Evolutionary conservation across 495 filamentous ascomycete species (phyloP), one percentile per base, ranked within the genome.

Genomic region (Chaetomium cochliodes): DNA sequence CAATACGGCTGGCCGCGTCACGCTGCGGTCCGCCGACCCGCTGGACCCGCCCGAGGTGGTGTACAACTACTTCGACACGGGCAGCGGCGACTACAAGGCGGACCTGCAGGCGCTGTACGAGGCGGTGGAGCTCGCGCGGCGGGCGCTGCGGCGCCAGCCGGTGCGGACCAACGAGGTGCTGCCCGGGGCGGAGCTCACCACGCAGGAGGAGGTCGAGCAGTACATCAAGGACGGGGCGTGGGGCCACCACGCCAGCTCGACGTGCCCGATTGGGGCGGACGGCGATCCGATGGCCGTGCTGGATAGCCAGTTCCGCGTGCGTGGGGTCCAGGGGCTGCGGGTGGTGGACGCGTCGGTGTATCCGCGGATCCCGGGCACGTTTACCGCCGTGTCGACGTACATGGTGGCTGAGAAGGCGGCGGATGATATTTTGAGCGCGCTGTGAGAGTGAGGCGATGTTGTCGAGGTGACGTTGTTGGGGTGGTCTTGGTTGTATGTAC

Each of bases 401-500:
- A 82, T 87, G 75, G 76, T 85, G 20, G 83, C 78, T 30, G 86
- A 89, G 76, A 88, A 88, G 76, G 86, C 86, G 11, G 74, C 74
- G 2, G 69, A 68, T 28, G 74, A 73, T 39, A 76, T 76, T 23
- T 42, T 72, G 57, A 41, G n/a, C 8, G 68, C 46, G 39, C 15
- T 62, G 53, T 18, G n/a, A 47, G 46, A 61, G 33, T 37, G 9
- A 8, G 33, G 5, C 1, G 6, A 11, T 37, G 33, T 37, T 1
- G 33, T 7, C 3, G 39, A 44, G 41, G 41, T 18, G 39, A 11
- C 39, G 39, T 44, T 2, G 41, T 60, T 13, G 33, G 7, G 22
- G 8, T 52, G 22, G 23, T 5, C 49, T 26, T 7, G 22, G 16
- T 18, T 25, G 13, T 25, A 50, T 7, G n/a, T 30, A 52, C 15